Conservation (phyloP, 257 asterid species). For the Plantago elongata region DNA sequence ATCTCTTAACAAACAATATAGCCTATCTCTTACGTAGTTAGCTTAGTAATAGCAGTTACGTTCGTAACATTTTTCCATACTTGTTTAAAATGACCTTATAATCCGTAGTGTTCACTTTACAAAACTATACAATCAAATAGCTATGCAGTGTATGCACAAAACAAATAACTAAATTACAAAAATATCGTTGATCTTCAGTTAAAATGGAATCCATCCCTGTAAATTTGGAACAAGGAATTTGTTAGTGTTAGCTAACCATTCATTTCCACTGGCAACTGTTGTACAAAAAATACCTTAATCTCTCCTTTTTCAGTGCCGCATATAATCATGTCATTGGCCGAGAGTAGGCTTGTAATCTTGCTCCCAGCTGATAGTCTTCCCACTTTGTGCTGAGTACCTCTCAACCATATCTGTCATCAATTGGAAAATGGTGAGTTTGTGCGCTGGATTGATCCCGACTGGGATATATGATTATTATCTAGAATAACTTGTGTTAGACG, state of each 20-base stretch:
- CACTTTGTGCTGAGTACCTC: slow-evolving; percentile 84
- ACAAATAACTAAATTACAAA: not conserved
- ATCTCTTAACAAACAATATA: no score
- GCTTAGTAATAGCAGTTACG: no score
- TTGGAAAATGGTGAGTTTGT: not conserved
- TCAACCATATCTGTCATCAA: slow-evolving; percentile 63
- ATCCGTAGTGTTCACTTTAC: not conserved
- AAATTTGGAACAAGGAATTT: slow-evolving; percentile 17
- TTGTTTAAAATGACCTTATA: not conserved
- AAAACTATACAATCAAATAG: slow-evolving; percentile 19
- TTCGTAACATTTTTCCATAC: no score
- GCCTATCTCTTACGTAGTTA: no score
- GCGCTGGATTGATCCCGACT: no score
- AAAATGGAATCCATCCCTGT: slow-evolving; percentile 98
- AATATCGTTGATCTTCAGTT: slow-evolving; percentile 24
- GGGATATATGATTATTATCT: no score
- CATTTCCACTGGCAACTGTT: not conserved
- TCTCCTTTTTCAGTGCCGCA: slow-evolving; percentile 88
- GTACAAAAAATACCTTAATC: slow-evolving; percentile 53
- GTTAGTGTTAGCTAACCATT: not conserved
- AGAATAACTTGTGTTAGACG: no score
- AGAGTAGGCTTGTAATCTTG: slow-evolving; percentile 78
- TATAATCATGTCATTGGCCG: slow-evolving; percentile 86
- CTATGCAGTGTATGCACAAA: not conserved
- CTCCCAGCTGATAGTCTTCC: slow-evolving; percentile 93